Evolutionary conservation across 2,329 filamentous ascomycete genomes (phyloP), one percentile per base, ranked within the genome.

Genomic region (Zymoseptoria brevis): DNA sequence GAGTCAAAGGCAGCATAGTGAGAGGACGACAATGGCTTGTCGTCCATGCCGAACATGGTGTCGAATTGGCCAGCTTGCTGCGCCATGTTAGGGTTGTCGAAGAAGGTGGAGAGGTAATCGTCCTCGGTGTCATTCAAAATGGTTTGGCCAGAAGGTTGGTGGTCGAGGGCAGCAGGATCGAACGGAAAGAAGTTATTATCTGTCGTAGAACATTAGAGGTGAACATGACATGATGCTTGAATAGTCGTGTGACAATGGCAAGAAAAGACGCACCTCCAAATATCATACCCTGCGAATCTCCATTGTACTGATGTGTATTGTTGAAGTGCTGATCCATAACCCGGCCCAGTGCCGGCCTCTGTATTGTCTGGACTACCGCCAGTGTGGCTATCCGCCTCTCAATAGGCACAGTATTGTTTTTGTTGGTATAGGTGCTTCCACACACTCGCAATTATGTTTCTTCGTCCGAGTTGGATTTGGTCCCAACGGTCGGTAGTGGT

Each of bases 71-170:
- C 50, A n/a, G 53, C 11, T 24, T 57, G 48, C 22, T 53, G 51
- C 13, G 51, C 51, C 51, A 53, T 53, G 56, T 53, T 57, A 2
- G 56, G 56, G 30, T 57, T 53, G 56, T 57, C 56, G 56, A 57
- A 57, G 29, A 57, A 57, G 49, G 22, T 57, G n/a, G 49, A 41
- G 8, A 57, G 56, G 50, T 53, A 57, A 50, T 57, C 22, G 56
- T 57, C 50, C 19, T 57, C 56, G 49, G 29, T 53, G 48, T 57
- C 26, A 22, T 57, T 57, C 30, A 57, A 41, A 19, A 57, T 52
- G 22, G 56, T 53, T 29, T 53, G 22, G 8, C 51, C 51, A 19
- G 51, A 24, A 26, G 51, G 51, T 29, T 53, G 51, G 24, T 53
- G 51, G 13, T 53, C 51, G 13, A 53, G 22, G 19, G 51, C 29